Evolutionary conservation across 306 rosid genomes (phyloP), one percentile per base, ranked within the genome.

Genomic region (Pyrus betulifolia): DNA sequence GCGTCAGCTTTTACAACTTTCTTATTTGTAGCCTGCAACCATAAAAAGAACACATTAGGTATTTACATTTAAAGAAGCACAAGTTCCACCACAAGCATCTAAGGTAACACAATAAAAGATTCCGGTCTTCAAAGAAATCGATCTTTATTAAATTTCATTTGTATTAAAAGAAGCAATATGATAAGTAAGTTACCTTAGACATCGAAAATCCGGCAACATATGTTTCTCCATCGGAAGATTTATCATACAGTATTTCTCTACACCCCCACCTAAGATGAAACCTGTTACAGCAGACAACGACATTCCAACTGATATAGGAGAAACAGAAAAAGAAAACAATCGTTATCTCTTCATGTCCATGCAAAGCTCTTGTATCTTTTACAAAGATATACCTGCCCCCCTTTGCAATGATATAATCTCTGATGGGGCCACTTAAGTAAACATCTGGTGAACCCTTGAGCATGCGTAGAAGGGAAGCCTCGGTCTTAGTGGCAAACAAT

Each of bases 231-330:
- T 88, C 91, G 14, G 90, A 81, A 67, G 89, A 78, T 84, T 89
- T 88, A 76, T 88, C 93, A 72, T 95, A 89, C 35, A 89, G 92
- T 82, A 95, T 70, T 82, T 83, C 92, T 87, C 99, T 89, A 80
- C 97, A 95, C 75, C 99, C 99, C 99, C 99, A 95, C 88, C 99
- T 89, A 64, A 95, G 97, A 83, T 95, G 99, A 86, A 95, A 92
- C 84, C 99, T 95, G 87, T 84, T 77, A 88, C 79, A 77, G 82
- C 74, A 80, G 72, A 44, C 80, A 64, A 85, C 12, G 33, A 77
- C 69, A 79, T 68, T 67, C 60, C 27, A 80, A 78, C 58, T 35
- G 51, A 59, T 35, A 14, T 38, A 79, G 68, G 45, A 57, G 70
- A 18, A 77, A 58, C 19, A 22, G n/a, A 71, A 60, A 67, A 5